Conservation (phyloP, 2,329 filamentous ascomycete species). For the Penicillium frequentans region DNA sequence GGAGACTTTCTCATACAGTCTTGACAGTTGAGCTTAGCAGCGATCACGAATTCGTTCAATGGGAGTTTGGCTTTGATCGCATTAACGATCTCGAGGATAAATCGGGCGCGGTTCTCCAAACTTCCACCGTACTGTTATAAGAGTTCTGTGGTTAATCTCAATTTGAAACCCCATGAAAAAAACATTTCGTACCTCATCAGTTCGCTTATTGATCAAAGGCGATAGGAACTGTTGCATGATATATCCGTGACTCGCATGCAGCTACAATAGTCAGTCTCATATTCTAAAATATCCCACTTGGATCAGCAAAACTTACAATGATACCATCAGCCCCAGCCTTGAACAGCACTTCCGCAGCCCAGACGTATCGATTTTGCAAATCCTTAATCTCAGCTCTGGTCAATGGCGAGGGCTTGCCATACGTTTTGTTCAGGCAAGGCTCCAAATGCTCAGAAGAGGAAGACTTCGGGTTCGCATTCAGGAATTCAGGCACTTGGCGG, state of each 20-base stretch:
- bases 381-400: constrained; percentile 18
- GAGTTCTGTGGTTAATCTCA: no score
- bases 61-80: constrained; percentile 18
- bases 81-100: constrained; percentile 21
- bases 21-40: constrained; percentile 19
- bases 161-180: no score
- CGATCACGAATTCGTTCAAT: constrained; percentile 14
- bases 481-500: constrained; percentile 22
- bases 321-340: constrained; percentile 25
- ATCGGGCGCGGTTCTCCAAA: constrained; percentile 20
- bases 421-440: constrained; percentile 15
- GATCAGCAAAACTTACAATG: constrained; percentile 5
- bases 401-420: constrained; percentile 20
- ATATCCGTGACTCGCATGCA: constrained; percentile 20
- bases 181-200: constrained; percentile 1
- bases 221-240: constrained; percentile 24
- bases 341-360: constrained; percentile 18
- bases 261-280: neutral
- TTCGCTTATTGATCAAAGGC: constrained; percentile 17
- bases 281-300: neutral
- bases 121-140: constrained; percentile 17
- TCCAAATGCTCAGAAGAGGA: constrained; percentile 20
- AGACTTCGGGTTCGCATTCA: constrained; percentile 24
- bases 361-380: constrained; percentile 20
- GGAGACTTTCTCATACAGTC: constrained; percentile 5